Conservation (phyloP, 2,329 filamentous ascomycete genomes). For the Ilyonectria mors-panacis region DNA sequence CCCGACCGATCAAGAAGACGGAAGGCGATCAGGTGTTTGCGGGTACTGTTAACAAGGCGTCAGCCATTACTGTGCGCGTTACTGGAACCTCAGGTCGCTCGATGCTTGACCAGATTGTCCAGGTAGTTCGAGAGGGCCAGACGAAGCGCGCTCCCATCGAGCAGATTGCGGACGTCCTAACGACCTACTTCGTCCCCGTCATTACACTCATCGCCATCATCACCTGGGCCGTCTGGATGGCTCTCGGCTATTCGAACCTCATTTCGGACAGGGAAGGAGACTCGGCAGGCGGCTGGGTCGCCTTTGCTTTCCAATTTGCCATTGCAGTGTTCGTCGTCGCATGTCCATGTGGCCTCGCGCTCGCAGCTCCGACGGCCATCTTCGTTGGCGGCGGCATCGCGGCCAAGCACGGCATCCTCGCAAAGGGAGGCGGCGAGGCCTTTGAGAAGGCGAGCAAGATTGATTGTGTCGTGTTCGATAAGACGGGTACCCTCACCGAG, state of each 20-base stretch:
- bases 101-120: slow-evolving; percentile 86
- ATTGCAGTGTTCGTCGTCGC: slow-evolving; percentile 91
- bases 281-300: slow-evolving; percentile 74
- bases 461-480: slow-evolving; percentile 88
- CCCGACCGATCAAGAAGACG: slow-evolving; percentile 75
- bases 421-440: slow-evolving; percentile 87
- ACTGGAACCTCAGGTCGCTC: slow-evolving; percentile 77
- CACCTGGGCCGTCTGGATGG: slow-evolving; percentile 82
- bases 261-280: slow-evolving; percentile 72
- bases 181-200: slow-evolving; percentile 82
- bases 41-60: slow-evolving; percentile 81
- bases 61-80: slow-evolving; percentile 73
- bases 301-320: slow-evolving; percentile 85
- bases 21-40: slow-evolving; percentile 77
- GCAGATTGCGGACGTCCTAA: slow-evolving; percentile 79
- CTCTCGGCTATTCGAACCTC: slow-evolving; percentile 70
- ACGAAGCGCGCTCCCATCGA: slow-evolving; percentile 83
- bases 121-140: slow-evolving; percentile 83
- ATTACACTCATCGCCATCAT: slow-evolving; percentile 78
- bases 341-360: slow-evolving; percentile 86
- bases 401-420: slow-evolving; percentile 84
- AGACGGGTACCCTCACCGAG: slow-evolving; percentile 86
- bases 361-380: slow-evolving; percentile 89
- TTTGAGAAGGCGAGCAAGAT: slow-evolving; percentile 87
- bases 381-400: slow-evolving; percentile 87